A percentile compares a stretch with the other conserved stretches of the same genome.
Evolutionary conservation across 257 asterid species (phyloP).

Genomic region (Orobanche coerulescens): DNA sequence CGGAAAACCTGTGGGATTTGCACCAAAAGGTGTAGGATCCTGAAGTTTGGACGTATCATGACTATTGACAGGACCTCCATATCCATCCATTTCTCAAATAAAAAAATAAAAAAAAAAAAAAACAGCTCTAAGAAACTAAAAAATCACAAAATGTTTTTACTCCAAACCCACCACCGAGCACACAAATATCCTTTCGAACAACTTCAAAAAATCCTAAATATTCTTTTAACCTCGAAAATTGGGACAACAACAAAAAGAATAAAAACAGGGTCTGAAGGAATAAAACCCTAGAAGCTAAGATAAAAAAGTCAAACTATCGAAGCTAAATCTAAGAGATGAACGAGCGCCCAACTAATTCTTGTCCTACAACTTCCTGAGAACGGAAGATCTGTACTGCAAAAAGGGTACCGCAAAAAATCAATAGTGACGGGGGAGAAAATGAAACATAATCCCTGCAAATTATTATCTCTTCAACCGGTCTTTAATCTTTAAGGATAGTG

Average conservation of each 20-base stretch:
- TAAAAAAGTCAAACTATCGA: slow-evolving; percentile 25
- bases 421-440: neutral
- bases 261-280: slow-evolving; percentile 8
- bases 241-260: no score
- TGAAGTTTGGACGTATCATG: slow-evolving; percentile 36
- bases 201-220: slow-evolving; percentile 21
- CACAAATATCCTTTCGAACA: slow-evolving; percentile 2
- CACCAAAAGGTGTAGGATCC: slow-evolving; percentile 48
- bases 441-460: neutral
- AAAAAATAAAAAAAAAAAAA: slow-evolving; percentile 21
- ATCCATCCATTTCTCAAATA: slow-evolving; percentile 54
- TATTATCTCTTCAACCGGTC: neutral
- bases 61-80: slow-evolving; percentile 46
- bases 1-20: slow-evolving; percentile 54
- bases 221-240: slow-evolving; percentile 12
- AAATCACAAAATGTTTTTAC: neutral
- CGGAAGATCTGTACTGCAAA: slow-evolving; percentile 24
- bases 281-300: slow-evolving; percentile 21
- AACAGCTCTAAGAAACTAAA: slow-evolving; percentile 21
- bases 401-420: slow-evolving; percentile 17
- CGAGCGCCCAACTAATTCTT: slow-evolving; percentile 20
- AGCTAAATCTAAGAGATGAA: slow-evolving; percentile 18
- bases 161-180: slow-evolving; percentile 15
- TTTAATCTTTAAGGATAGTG: neutral
- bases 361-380: slow-evolving; percentile 25